These are phyloP conservation scores for Aspergillus cristatus DNA, from an alignment of 495 filamentous ascomycete species.

Conservation along the genomic window DNA sequence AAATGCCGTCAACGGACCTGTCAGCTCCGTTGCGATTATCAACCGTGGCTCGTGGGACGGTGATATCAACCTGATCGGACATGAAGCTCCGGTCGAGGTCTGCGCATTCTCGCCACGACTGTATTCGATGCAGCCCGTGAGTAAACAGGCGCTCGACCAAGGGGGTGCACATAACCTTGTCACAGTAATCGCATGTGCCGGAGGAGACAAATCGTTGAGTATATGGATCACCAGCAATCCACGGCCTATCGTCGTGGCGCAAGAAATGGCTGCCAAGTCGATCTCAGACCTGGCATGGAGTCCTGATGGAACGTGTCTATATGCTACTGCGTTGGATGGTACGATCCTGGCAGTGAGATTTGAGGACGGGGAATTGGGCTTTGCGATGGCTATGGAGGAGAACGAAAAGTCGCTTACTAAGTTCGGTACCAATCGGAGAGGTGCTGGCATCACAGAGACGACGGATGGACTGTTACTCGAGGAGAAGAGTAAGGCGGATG, in stretches of 20 bases:
- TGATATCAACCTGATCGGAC: slow-evolving; percentile 94
- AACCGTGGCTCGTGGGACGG: slow-evolving; percentile 89
- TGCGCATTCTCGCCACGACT: slow-evolving; percentile 92
- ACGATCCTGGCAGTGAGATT: slow-evolving; percentile 69
- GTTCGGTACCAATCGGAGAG: slow-evolving; percentile 77
- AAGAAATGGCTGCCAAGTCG: slow-evolving; percentile 81
- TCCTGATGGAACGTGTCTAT: slow-evolving; percentile 81
- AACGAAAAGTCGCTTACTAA: slow-evolving; percentile 90
- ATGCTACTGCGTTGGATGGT: slow-evolving; percentile 78
- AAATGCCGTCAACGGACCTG: slow-evolving; percentile 93
- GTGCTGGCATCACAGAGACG: slow-evolving; percentile 82
- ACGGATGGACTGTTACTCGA: slow-evolving; percentile 79
- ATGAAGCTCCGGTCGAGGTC: slow-evolving; percentile 93
- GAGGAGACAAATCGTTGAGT: slow-evolving; percentile 89
- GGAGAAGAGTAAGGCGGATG: slow-evolving; percentile 83
- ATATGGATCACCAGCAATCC: slow-evolving; percentile 97
- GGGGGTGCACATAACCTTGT: slow-evolving; percentile 44
- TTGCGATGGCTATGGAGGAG: slow-evolving; percentile 65
- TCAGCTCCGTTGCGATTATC: slow-evolving; percentile 93
- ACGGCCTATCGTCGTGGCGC: slow-evolving; percentile 75
- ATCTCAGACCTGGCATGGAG: slow-evolving; percentile 93
- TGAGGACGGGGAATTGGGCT: slow-evolving; percentile 64
- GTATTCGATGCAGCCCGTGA: slow-evolving; percentile 61
- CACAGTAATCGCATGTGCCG: slow-evolving; percentile 92
- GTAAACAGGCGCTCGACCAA: slow-evolving; percentile 33